Conservation (phyloP, 768 basidiomycete species). For the Crepidotus variabilis region DNA sequence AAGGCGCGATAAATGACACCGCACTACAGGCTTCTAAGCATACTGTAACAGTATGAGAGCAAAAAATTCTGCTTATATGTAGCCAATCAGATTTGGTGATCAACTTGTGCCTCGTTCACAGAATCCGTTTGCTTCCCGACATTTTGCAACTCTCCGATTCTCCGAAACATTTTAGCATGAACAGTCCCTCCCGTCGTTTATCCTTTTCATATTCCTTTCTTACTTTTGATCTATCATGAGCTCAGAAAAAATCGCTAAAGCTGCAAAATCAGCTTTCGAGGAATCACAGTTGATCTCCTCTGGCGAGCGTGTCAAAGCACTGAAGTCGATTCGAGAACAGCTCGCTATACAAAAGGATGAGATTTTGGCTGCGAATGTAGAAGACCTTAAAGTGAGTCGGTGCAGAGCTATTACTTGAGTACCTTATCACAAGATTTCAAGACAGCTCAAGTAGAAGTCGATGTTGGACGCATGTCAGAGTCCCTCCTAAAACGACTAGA, state of each 20-base stretch:
- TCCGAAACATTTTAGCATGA: not conserved
- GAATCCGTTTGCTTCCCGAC: not conserved
- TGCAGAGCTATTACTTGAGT: not conserved
- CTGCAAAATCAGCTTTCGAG: conserved; percentile 83
- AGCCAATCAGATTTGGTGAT: too few species aligned
- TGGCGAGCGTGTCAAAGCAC: conserved; percentile 64
- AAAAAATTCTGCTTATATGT: too few species aligned
- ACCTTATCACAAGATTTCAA: conserved; percentile 23
- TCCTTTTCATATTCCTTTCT: not conserved
- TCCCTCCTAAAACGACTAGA: conserved; percentile 87
- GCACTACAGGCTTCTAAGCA: too few species aligned
- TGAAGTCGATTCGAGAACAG: conserved; percentile 64
- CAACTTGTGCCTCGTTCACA: too few species aligned
- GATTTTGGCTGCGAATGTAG: conserved; percentile 76
- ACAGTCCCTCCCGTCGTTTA: not conserved
- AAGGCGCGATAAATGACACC: too few species aligned
- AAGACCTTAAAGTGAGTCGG: conserved; percentile 67
- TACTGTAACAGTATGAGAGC: too few species aligned
- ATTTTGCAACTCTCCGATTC: not conserved
- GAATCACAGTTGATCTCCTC: conserved; percentile 77
- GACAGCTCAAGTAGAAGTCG: conserved; percentile 77
- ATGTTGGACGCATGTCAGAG: conserved; percentile 77
- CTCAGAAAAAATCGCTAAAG: conserved; percentile 59
- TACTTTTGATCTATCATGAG: conserved; percentile 14
- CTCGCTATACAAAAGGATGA: conserved; percentile 61